phyloP scores from a whole-genome alignment of 163 green algal species.

The Prototheca wickerhamii region DNA sequence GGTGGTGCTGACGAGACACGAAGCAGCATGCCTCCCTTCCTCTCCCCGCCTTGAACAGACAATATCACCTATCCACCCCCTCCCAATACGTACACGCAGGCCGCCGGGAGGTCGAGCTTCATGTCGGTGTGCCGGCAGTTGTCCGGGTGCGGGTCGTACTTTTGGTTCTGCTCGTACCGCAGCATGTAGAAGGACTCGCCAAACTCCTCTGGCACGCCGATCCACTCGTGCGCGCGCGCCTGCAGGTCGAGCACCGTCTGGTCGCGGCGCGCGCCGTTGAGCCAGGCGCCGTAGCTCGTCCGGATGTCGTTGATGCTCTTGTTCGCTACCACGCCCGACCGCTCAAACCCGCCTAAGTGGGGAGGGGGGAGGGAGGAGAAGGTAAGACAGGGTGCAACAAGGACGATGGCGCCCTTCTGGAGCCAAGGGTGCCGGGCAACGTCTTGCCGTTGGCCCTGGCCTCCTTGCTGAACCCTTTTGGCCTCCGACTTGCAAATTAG shows the following conservation, averaged over 20 bases:
- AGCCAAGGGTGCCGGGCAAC: no score
- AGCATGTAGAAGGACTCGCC: slow-evolving; percentile 38
- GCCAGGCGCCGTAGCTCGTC: slow-evolving; percentile 22
- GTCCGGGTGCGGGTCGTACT: slow-evolving; percentile 26
- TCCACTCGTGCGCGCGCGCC: slow-evolving; percentile 27
- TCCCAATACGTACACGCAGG: background rate
- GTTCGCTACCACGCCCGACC: slow-evolving; percentile 2
- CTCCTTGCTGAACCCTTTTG: background rate
- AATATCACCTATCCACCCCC: no score
- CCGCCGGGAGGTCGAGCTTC: no score
- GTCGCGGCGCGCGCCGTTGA: slow-evolving; percentile 8
- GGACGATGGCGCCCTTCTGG: background rate
- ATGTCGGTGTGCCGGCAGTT: background rate
- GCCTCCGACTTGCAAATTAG: no score
- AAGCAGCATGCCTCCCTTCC: no score
- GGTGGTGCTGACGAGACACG: no score
- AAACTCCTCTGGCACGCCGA: slow-evolving; percentile 35
- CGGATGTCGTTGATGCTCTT: slow-evolving; percentile 6
- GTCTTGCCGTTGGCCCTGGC: no score
- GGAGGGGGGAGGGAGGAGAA: background rate
- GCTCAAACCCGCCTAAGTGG: slow-evolving; percentile 13
- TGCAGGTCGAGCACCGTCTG: slow-evolving; percentile 7
- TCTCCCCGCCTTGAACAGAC: no score
- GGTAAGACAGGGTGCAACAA: background rate
- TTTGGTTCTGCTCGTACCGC: slow-evolving; percentile 29